Evolutionary conservation across 768 basidiomycete genomes (phyloP), one percentile per base, ranked within the genome.

Genomic region (Jaapia argillacea): DNA sequence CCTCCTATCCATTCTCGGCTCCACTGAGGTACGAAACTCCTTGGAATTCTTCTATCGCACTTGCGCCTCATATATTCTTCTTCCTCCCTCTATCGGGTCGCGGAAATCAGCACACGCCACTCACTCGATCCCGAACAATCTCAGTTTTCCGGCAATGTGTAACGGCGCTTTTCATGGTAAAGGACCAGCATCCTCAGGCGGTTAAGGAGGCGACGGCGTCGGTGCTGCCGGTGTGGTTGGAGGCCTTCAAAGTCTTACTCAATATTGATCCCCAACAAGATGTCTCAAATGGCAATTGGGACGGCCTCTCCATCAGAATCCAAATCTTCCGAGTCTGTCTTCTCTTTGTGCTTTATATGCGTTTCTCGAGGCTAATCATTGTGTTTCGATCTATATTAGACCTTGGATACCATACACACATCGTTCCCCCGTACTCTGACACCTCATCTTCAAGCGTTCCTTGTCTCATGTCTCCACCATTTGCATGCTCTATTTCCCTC

Each of bases 111-210:
- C 83, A 96, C 57, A 76, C 83, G 1, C 71, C 87, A 0, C 66
- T 83, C 4, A 96, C 94, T 5, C 80, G 94, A 24, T 79, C 92
- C 0, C 75, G 89, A 23, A 81, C 89, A 3, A 71, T 99, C 13
- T 73, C 81, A 3, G 90, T 96, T 24, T 97, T 97, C 66, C 71
- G 84, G 24, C 89, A 97, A 66, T 92, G 90, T 54, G 70, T 96
- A 3, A 76, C 79, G 41, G 83, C 91, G 4, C 70, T 98, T 14
- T 92, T 86, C 61, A 97, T 93, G 81, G 90, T 98, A 45, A 91
- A 92, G 58, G 90, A 91, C 26, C 84, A 91, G 51, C 84, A 92
- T 52, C 89, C 92, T 0, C 78, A 84, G 45, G 77, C 86, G 1
- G 87, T 88, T 27, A 85, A 85, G 54, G 82, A 87, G 50, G 91